Evolutionary conservation across 352 stramenopile genomes (phyloP).

Genomic region (Phytophthora sp.): DNA sequence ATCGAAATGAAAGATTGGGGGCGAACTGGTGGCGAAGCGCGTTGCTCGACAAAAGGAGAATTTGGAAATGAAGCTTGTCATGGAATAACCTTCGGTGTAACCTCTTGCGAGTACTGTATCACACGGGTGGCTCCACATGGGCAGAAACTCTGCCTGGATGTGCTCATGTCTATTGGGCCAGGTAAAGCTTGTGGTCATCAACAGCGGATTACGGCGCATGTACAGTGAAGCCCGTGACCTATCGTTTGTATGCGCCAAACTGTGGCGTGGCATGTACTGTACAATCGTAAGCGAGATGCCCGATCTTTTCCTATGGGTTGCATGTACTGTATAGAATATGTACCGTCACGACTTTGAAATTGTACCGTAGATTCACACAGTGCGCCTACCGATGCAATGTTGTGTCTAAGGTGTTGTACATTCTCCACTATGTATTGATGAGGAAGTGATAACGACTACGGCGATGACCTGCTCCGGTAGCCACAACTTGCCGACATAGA

Average conservation of each 20-base stretch:
- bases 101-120: too few species aligned
- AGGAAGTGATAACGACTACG: conserved; percentile 3
- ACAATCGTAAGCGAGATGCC: not conserved
- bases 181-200: too few species aligned
- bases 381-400: too few species aligned
- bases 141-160: not conserved
- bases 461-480: not conserved
- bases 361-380: too few species aligned
- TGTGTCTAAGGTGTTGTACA: too few species aligned
- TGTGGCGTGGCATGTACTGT: not conserved
- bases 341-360: too few species aligned
- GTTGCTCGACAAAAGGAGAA: conserved; percentile 20
- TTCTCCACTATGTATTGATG: too few species aligned
- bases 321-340: too few species aligned
- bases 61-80: conserved; percentile 20
- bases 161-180: conserved; percentile 25
- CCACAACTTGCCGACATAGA: conserved; percentile 21
- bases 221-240: too few species aligned
- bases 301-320: too few species aligned
- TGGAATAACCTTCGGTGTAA: not conserved
- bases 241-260: not conserved
- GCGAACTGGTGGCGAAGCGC: not conserved
- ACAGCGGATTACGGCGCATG: not conserved
- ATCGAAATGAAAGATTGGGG: conserved; percentile 5
- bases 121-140: too few species aligned